Evolutionary conservation across 2,329 filamentous ascomycete genomes (phyloP).

Genomic region (Talaromyces sp.): DNA sequence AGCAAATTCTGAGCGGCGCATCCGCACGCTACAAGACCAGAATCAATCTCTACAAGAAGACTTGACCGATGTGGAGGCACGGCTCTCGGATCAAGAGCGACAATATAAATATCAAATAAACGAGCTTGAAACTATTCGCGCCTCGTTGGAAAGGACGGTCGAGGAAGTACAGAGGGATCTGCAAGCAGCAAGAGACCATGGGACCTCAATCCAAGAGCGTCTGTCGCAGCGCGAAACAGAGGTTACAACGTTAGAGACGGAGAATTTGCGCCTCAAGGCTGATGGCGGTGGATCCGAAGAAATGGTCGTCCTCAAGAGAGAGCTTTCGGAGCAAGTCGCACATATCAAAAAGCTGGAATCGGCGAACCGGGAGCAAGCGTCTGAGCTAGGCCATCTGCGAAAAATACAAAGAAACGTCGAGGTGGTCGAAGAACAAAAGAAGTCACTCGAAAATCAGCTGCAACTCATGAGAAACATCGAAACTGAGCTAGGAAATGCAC

Average conservation of each 20-base stretch:
- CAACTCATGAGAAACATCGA: constrained; percentile 70
- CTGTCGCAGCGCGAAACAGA: constrained; percentile 65
- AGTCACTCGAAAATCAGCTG: constrained; percentile 71
- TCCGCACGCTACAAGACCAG: constrained; percentile 60
- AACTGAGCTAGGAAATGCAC: constrained; percentile 70
- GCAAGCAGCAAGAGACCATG: constrained; percentile 53
- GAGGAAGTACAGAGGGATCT: constrained; percentile 49
- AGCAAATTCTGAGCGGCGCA: constrained; percentile 50
- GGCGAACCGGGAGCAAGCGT: constrained; percentile 71
- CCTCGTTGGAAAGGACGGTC: constrained; percentile 53
- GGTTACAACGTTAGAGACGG: constrained; percentile 73
- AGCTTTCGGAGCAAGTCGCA: constrained; percentile 86
- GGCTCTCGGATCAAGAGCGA: constrained; percentile 64
- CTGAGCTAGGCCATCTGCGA: constrained; percentile 76
- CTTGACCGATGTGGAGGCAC: constrained; percentile 74
- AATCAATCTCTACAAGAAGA: constrained; percentile 74
- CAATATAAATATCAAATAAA: constrained; percentile 57
- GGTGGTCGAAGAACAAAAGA: constrained; percentile 92
- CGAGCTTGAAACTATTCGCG: constrained; percentile 59
- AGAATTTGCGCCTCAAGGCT: constrained; percentile 78
- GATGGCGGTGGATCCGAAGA: constrained; percentile 84
- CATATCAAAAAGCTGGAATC: constrained; percentile 83
- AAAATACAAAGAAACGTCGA: constrained; percentile 83
- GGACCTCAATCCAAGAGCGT: constrained; percentile 61
- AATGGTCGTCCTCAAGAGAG: constrained; percentile 75